Percentiles rank a stretch among this genome's conserved stretches.
phyloP scores from a whole-genome alignment of 1,284 basidiomycete genomes.

The Boletus calvinii region DNA sequence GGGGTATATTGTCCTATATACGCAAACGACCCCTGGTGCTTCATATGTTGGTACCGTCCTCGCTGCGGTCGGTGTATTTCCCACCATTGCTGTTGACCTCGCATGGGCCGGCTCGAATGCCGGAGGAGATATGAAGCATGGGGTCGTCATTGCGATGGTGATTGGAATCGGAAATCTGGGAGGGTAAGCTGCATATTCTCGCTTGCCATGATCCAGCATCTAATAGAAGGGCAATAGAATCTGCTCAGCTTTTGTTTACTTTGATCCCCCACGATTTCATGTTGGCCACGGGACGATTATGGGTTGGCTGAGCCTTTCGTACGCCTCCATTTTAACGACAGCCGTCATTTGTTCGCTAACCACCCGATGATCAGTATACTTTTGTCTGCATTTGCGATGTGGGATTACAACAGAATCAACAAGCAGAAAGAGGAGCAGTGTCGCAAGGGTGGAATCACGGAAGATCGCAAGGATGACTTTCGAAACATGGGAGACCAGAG shows the following conservation, averaged over 20 bases:
- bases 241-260: slow-evolving; percentile 33
- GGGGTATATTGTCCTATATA: slow-evolving; percentile 47
- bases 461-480: too few species aligned
- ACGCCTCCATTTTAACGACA: background rate
- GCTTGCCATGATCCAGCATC: background rate
- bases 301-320: slow-evolving; percentile 3
- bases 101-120: slow-evolving; percentile 59
- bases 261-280: slow-evolving; percentile 40
- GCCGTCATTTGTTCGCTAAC: background rate
- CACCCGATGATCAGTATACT: background rate
- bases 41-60: slow-evolving; percentile 56
- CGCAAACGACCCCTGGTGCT: slow-evolving; percentile 33
- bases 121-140: slow-evolving; percentile 54
- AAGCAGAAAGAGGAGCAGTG: background rate
- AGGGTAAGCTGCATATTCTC: slow-evolving; percentile 35
- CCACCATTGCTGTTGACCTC: slow-evolving; percentile 50
- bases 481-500: too few species aligned
- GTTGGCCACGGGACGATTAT: slow-evolving; percentile 3
- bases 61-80: slow-evolving; percentile 52
- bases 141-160: slow-evolving; percentile 54
- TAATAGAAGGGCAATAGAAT: slow-evolving; percentile 27
- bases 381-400: slow-evolving; percentile 37
- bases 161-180: slow-evolving; percentile 54
- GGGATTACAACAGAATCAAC: slow-evolving; percentile 37
- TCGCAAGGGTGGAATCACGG: background rate